Evolutionary conservation across 306 rosid species (phyloP).

Genomic region (Casuarina glauca): DNA sequence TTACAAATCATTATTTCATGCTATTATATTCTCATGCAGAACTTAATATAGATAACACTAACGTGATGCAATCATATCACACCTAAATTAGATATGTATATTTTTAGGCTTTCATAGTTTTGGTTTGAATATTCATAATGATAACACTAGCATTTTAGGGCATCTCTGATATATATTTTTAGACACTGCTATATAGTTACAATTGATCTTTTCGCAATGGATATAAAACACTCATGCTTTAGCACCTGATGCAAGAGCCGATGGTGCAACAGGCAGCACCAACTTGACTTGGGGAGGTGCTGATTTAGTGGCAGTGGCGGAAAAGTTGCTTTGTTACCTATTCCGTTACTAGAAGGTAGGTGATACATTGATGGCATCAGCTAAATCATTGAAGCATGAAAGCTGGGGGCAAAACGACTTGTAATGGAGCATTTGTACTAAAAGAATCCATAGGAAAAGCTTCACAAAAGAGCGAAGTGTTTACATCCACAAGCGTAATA

Average conservation of each 20-base stretch:
- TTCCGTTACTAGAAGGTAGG: too few relatives aligned
- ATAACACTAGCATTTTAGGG: background rate
- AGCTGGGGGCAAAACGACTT: too few relatives aligned
- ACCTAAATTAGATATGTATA: background rate
- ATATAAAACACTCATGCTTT: constrained; percentile 6
- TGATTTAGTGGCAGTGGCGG: too few relatives aligned
- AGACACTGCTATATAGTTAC: constrained; percentile 1
- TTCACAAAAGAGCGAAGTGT: constrained; percentile 22
- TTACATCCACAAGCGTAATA: constrained; percentile 17
- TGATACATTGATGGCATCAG: too few relatives aligned
- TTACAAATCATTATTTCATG: too few relatives aligned
- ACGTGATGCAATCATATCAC: too few relatives aligned
- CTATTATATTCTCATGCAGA: too few relatives aligned
- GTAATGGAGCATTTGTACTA: too few relatives aligned
- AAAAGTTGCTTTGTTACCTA: too few relatives aligned
- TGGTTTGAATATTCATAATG: constrained; percentile 2
- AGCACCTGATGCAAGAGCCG: background rate
- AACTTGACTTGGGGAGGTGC: too few relatives aligned
- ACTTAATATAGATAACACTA: too few relatives aligned
- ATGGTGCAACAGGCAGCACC: background rate
- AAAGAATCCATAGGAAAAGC: constrained; percentile 14
- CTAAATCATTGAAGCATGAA: too few relatives aligned
- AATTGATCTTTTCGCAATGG: constrained; percentile 4
- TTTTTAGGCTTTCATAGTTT: background rate
- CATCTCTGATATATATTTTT: background rate